These are phyloP conservation scores for Trichaptum fuscoviolaceum DNA, from an alignment of 768 basidiomycete genomes.

Conservation along the genomic window DNA sequence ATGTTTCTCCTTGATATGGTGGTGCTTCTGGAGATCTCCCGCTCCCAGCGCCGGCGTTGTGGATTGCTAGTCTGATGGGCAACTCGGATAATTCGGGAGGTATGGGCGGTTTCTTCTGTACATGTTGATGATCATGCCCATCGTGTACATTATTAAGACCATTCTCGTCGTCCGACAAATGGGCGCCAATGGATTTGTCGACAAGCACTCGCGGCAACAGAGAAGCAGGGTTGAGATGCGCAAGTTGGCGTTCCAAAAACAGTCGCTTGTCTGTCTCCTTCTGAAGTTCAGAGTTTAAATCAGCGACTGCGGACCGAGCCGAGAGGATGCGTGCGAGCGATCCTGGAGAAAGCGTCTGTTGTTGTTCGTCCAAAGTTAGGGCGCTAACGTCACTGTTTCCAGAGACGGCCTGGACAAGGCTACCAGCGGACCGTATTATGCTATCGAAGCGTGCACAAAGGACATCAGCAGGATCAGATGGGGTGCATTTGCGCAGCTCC, in stretches of 20 bases:
- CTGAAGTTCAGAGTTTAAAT: constrained; percentile 54
- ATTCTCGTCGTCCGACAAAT: background rate
- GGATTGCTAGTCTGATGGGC: background rate
- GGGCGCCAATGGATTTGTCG: background rate
- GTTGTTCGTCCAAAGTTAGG: background rate
- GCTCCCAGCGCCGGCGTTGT: background rate
- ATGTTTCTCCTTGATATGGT: background rate
- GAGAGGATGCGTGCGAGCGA: constrained; percentile 48
- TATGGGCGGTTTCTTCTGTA: background rate
- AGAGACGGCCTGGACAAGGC: background rate
- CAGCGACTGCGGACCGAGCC: constrained; percentile 43
- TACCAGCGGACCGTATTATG: background rate
- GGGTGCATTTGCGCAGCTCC: constrained; percentile 15
- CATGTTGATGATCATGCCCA: background rate
- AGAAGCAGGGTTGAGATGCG: background rate
- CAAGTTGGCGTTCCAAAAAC: constrained; percentile 26
- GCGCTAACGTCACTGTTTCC: constrained; percentile 2
- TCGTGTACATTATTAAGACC: background rate
- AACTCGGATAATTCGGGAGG: background rate
- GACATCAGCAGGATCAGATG: background rate
- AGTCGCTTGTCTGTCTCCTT: constrained; percentile 48
- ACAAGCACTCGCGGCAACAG: background rate
- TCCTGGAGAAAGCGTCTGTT: constrained; percentile 22
- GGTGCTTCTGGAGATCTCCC: background rate
- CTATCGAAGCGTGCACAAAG: background rate